These are phyloP conservation scores for Prinsepia uniflora DNA, from an alignment of 306 rosid genomes.

Conservation along the genomic window DNA sequence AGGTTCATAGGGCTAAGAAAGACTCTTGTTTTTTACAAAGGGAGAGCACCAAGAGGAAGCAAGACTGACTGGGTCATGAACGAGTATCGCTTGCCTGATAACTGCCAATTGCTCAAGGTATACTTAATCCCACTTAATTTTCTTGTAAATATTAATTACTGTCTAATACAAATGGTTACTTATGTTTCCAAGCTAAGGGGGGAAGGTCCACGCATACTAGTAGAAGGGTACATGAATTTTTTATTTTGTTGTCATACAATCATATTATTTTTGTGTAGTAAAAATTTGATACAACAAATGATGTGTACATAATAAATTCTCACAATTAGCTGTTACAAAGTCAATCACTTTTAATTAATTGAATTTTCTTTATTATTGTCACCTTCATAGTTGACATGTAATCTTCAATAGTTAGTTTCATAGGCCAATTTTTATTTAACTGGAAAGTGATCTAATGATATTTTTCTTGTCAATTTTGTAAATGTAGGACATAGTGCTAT, in stretches of 20 bases:
- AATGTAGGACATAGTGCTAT: slow-evolving; percentile 74
- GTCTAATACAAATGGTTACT: neutral
- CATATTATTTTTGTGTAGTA: too few relatives aligned
- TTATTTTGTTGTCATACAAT: too few relatives aligned
- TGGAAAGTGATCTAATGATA: neutral
- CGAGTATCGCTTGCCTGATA: slow-evolving; percentile 87
- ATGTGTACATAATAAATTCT: too few relatives aligned
- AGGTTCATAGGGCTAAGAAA: slow-evolving; percentile 74
- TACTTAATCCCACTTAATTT: neutral
- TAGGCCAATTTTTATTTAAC: neutral
- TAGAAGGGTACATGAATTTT: too few relatives aligned
- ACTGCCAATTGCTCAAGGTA: slow-evolving; percentile 60
- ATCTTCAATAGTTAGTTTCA: neutral
- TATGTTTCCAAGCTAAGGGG: too few relatives aligned
- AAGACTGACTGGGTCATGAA: slow-evolving; percentile 99
- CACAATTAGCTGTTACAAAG: neutral
- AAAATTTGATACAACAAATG: too few relatives aligned
- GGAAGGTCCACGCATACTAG: too few relatives aligned
- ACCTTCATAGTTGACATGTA: neutral
- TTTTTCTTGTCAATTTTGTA: neutral
- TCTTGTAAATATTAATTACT: too few relatives aligned
- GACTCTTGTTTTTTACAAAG: slow-evolving; percentile 84
- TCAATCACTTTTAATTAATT: neutral
- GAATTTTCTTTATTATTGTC: neutral
- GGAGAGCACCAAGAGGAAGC: slow-evolving; percentile 80